Percentiles rank a stretch among this genome's conserved stretches.
These are phyloP conservation scores for Fomitopsis schrenkii DNA, from an alignment of 1,284 basidiomycete species.

Conservation along the genomic window DNA sequence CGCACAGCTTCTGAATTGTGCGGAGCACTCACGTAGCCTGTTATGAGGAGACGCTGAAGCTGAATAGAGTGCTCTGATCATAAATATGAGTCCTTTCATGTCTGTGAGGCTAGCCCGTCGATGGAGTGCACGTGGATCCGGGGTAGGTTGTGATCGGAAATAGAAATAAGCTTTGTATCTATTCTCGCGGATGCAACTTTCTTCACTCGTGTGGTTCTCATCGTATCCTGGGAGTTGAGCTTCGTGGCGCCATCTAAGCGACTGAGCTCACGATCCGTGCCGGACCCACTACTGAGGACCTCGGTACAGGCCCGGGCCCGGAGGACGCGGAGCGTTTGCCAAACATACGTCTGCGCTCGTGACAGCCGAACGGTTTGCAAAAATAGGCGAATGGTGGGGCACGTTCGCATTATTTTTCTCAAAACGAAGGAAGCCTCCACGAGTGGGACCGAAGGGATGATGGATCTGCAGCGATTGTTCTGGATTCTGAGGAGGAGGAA, in stretches of 20 bases:
- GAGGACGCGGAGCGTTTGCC: no score
- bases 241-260: not conserved
- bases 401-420: not conserved
- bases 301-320: not conserved
- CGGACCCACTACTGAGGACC: not conserved
- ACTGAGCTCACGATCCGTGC: not conserved
- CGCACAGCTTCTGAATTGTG: not conserved
- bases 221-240: not conserved
- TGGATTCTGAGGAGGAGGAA: not conserved
- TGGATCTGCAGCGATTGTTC: not conserved
- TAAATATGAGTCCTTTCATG: not conserved
- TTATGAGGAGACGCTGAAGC: not conserved
- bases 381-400: not conserved
- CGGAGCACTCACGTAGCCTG: not conserved
- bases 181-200: not conserved
- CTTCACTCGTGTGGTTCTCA: not conserved
- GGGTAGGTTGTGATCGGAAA: not conserved
- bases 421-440: not conserved
- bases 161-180: not conserved
- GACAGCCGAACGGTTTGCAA: no score
- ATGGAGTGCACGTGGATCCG: not conserved
- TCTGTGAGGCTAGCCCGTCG: not conserved
- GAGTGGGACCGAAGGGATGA: not conserved
- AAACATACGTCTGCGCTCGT: no score
- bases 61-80: not conserved